A percentile compares a stretch with the other conserved stretches of the same genome.
Conservation (phyloP, 495 filamentous ascomycete genomes). For the Talaromyces stipitatus region DNA sequence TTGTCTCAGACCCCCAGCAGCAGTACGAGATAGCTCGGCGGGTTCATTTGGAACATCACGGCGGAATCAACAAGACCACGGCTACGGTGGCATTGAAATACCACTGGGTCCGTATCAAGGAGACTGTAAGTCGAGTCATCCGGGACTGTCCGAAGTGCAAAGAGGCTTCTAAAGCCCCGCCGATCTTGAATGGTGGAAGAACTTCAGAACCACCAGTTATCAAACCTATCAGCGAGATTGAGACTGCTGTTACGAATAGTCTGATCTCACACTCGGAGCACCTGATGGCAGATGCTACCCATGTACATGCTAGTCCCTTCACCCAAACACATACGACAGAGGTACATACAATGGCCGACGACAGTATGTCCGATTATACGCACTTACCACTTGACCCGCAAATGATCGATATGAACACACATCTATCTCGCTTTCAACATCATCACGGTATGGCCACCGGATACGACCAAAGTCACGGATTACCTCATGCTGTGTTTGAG, state of each 20-base stretch:
- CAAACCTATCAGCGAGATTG: slow-evolving; percentile 16
- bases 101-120: slow-evolving; percentile 98
- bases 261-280: slow-evolving; percentile 11
- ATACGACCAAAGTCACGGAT: slow-evolving; percentile 20
- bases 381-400: slow-evolving; percentile 38
- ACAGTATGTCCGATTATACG: slow-evolving; percentile 31
- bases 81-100: slow-evolving; percentile 88
- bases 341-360: slow-evolving; percentile 16
- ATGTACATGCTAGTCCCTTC: slow-evolving; percentile 28
- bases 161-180: slow-evolving; percentile 57
- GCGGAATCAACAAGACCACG: slow-evolving; percentile 97
- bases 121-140: slow-evolving; percentile 92
- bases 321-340: slow-evolving; percentile 18
- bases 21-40: slow-evolving; percentile 84
- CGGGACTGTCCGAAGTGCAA: slow-evolving; percentile 88
- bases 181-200: slow-evolving; percentile 17
- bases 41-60: slow-evolving; percentile 72
- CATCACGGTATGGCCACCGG: slow-evolving; percentile 29
- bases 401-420: slow-evolving; percentile 36
- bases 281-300: slow-evolving; percentile 25
- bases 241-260: slow-evolving; percentile 14
- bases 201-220: not conserved
- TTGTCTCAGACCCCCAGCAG: slow-evolving; percentile 81
- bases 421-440: slow-evolving; percentile 29
- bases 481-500: slow-evolving; percentile 29